Percentiles rank a stretch among this genome's conserved stretches.
Conservation (phyloP, 225 moss, liverwort and hornwort genomes). For the Pleurozium schreberi region DNA sequence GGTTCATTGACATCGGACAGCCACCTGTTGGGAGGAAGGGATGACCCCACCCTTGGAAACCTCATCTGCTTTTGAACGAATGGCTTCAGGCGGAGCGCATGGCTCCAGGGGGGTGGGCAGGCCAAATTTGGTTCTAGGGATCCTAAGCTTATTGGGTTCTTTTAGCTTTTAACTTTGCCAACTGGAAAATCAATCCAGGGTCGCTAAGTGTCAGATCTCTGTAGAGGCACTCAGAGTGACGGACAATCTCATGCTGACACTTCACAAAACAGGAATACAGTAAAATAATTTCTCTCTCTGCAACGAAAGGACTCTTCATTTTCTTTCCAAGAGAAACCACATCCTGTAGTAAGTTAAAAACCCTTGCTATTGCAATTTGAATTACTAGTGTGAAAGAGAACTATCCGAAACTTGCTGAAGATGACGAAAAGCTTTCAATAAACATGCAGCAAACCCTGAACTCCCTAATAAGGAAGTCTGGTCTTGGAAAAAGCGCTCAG, state of each 20-base stretch:
- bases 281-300: background rate
- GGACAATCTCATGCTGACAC: background rate
- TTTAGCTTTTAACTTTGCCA: background rate
- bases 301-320: background rate
- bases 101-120: background rate
- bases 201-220: background rate
- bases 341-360: background rate
- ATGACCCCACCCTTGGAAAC: background rate
- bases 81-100: background rate
- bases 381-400: background rate
- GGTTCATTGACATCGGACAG: background rate
- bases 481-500: background rate
- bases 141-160: background rate
- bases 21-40: background rate
- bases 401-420: background rate
- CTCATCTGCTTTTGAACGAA: slow-evolving; percentile 6
- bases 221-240: background rate
- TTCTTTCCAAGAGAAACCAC: no score
- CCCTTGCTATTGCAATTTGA: background rate
- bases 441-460: background rate
- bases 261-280: background rate
- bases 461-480: background rate
- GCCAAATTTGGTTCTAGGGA: background rate
- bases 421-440: background rate
- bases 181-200: background rate